These are phyloP conservation scores for Alternaria dauci DNA, from an alignment of 2,329 filamentous ascomycete species.

Conservation along the genomic window DNA sequence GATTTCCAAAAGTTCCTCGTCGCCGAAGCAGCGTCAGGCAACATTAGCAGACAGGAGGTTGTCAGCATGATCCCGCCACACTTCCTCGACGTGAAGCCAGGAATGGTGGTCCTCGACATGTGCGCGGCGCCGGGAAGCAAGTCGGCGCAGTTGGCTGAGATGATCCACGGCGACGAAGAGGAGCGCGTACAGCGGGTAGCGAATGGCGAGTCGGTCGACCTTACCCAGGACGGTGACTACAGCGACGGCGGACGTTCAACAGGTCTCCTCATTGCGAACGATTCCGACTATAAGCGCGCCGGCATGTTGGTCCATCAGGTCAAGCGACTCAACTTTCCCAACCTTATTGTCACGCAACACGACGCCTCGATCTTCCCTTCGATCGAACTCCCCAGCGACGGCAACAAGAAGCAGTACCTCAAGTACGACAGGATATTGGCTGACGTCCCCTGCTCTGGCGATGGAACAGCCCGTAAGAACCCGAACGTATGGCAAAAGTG, in stretches of 20 bases:
- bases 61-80: constrained; percentile 99
- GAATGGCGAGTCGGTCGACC: constrained; percentile 68
- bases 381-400: constrained; percentile 76
- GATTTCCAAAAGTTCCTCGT: constrained; percentile 98
- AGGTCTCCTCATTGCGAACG: constrained; percentile 92
- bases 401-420: constrained; percentile 73
- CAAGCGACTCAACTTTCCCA: constrained; percentile 95
- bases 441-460: constrained; percentile 95
- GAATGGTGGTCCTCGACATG: constrained; percentile 93
- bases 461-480: constrained; percentile 94
- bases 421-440: constrained; percentile 97
- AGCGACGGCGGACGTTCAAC: constrained; percentile 85
- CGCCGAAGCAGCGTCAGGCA: constrained; percentile 94
- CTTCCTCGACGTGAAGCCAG: constrained; percentile 87
- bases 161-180: constrained; percentile 93
- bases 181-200: constrained; percentile 78
- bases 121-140: constrained; percentile 98
- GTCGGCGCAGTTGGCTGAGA: constrained; percentile 91
- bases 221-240: constrained; percentile 62
- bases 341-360: constrained; percentile 96
- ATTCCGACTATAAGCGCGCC: constrained; percentile 93
- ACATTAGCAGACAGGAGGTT: constrained; percentile 96
- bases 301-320: constrained; percentile 98
- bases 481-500: constrained; percentile 94
- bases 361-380: constrained; percentile 96